Evolutionary conservation across 2,329 filamentous ascomycete genomes (phyloP).

Genomic region (Fusarium agapanthi): DNA sequence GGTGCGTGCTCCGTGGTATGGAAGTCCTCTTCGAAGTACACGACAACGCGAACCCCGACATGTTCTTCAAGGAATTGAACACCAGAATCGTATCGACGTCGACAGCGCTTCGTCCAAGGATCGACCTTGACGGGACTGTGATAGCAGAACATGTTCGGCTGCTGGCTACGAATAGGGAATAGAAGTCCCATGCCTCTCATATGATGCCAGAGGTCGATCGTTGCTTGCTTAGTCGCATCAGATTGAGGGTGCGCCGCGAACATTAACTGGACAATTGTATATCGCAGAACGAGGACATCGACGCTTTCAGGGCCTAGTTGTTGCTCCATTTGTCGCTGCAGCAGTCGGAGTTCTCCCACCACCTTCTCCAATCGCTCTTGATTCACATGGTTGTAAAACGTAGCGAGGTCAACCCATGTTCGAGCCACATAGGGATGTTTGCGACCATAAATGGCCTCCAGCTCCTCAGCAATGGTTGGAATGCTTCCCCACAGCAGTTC

Average conservation of each 20-base stretch:
- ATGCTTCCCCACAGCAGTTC: slow-evolving; percentile 54
- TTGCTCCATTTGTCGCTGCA: slow-evolving; percentile 50
- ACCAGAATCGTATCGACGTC: slow-evolving; percentile 51
- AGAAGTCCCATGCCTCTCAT: slow-evolving; percentile 49
- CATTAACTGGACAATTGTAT: slow-evolving; percentile 52
- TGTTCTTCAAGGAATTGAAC: slow-evolving; percentile 51
- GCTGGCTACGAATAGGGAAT: slow-evolving; percentile 49
- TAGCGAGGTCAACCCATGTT: slow-evolving; percentile 53
- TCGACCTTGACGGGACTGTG: slow-evolving; percentile 55
- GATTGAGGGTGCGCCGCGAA: slow-evolving; percentile 48
- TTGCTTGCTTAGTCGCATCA: slow-evolving; percentile 48
- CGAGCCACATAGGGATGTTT: slow-evolving; percentile 55
- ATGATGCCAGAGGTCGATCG: slow-evolving; percentile 50
- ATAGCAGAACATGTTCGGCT: slow-evolving; percentile 53
- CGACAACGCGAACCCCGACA: slow-evolving; percentile 48
- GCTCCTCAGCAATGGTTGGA: slow-evolving; percentile 53
- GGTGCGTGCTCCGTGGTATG: slow-evolving; percentile 51
- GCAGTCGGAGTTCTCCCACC: slow-evolving; percentile 48
- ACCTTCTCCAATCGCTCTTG: slow-evolving; percentile 50
- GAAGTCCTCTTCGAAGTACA: slow-evolving; percentile 57
- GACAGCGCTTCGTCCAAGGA: slow-evolving; percentile 55
- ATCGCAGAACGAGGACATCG: slow-evolving; percentile 52
- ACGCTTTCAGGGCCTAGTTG: slow-evolving; percentile 44
- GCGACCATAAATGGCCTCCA: slow-evolving; percentile 55
- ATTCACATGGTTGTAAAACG: slow-evolving; percentile 51